These are phyloP conservation scores for Verticillium klebahnii DNA, from an alignment of 2,329 filamentous ascomycete genomes.

Conservation along the genomic window DNA sequence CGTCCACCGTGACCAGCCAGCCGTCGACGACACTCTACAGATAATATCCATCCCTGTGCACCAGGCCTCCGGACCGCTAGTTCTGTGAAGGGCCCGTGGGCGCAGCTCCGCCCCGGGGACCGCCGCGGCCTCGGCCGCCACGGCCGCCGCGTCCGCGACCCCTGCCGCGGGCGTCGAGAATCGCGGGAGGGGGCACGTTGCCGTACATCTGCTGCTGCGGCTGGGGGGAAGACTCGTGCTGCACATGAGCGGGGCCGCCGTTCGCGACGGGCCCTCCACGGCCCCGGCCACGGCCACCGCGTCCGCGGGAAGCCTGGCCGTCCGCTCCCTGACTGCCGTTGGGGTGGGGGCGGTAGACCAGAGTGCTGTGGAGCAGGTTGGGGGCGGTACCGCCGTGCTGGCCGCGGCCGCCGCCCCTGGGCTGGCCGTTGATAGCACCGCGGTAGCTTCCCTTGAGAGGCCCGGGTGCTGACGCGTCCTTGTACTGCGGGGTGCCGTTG, in stretches of 20 bases:
- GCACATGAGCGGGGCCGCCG: slow-evolving; percentile 9
- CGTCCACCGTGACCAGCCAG: no score
- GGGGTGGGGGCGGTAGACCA: slow-evolving; percentile 44
- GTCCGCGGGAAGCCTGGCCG: slow-evolving; percentile 16
- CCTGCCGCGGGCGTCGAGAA: slow-evolving; percentile 41
- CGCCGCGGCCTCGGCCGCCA: slow-evolving; percentile 27
- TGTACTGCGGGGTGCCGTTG: slow-evolving; percentile 58
- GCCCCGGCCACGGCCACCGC: slow-evolving; percentile 14
- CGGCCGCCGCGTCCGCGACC: slow-evolving; percentile 29
- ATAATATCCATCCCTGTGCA: no score
- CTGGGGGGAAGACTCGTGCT: slow-evolving; percentile 13
- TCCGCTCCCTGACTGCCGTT: slow-evolving; percentile 25
- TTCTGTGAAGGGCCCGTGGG: background rate
- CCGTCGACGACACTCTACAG: no score
- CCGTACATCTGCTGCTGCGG: slow-evolving; percentile 33
- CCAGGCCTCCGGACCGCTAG: background rate
- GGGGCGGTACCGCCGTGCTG: slow-evolving; percentile 21
- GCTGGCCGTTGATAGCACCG: slow-evolving; percentile 45
- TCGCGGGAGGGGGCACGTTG: slow-evolving; percentile 57
- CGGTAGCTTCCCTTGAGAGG: slow-evolving; percentile 55
- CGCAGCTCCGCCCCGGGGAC: slow-evolving; percentile 6
- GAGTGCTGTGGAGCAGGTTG: slow-evolving; percentile 44
- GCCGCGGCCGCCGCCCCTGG: slow-evolving; percentile 22
- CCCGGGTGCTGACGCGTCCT: slow-evolving; percentile 47
- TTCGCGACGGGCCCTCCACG: slow-evolving; percentile 9